A percentile compares a stretch with the other conserved stretches of the same genome.
These are phyloP conservation scores for Kockovaella imperatae DNA, from an alignment of 768 basidiomycete species.

Conservation along the genomic window DNA sequence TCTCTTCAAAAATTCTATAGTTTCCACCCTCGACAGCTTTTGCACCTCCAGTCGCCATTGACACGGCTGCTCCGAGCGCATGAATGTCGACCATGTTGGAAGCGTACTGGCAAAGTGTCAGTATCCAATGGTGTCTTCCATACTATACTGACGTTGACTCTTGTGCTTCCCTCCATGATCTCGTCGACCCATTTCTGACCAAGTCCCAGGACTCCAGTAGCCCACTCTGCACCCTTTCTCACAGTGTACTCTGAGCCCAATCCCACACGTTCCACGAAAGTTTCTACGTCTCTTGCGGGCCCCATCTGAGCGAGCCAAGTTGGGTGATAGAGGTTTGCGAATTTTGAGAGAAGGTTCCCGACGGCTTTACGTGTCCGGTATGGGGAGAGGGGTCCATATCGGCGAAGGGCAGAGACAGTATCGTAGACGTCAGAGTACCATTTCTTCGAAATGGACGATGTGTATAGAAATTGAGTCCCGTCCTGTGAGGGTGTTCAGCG, in stretches of 20 bases:
- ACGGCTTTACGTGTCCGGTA: constrained; percentile 50
- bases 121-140: not conserved
- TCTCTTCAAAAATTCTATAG: constrained; percentile 72
- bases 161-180: constrained; percentile 67
- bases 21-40: constrained; percentile 68
- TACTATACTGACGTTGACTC: constrained; percentile 70
- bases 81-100: constrained; percentile 67
- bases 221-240: constrained; percentile 55
- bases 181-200: constrained; percentile 59
- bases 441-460: constrained; percentile 15
- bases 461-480: constrained; percentile 58
- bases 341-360: constrained; percentile 47
- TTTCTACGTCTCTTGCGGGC: constrained; percentile 21
- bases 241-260: constrained; percentile 46
- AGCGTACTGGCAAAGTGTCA: constrained; percentile 39
- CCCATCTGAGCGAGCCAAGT: constrained; percentile 23
- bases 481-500: constrained; percentile 53
- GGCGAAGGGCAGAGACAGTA: constrained; percentile 63
- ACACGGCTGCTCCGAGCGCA: constrained; percentile 62
- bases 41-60: constrained; percentile 66
- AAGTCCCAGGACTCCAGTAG: constrained; percentile 52
- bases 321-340: constrained; percentile 53
- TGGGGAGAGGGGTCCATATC: constrained; percentile 64
- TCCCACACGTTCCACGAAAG: constrained; percentile 25
- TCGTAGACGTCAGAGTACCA: constrained; percentile 56